Percentiles rank a stretch among this genome's conserved stretches.
Conservation (phyloP, 371 early-diverging fungal genomes). For the Apophysomyces variabilis region DNA sequence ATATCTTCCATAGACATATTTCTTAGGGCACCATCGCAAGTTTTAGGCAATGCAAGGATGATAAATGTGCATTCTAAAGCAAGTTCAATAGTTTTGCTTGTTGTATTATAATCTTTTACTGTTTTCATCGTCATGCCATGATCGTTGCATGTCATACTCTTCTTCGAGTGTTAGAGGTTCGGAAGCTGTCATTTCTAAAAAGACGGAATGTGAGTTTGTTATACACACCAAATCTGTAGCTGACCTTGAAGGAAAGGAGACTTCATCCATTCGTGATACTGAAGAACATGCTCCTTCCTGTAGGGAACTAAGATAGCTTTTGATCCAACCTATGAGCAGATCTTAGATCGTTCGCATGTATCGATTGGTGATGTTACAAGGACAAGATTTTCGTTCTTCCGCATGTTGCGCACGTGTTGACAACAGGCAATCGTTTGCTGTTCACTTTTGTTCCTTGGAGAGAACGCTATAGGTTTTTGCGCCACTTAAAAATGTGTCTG, state of each 20-base stretch:
- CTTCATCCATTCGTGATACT: slow-evolving; percentile 95
- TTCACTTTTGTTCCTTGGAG: slow-evolving; percentile 5
- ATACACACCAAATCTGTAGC: not conserved
- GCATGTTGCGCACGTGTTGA: slow-evolving; percentile 23
- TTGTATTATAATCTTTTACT: slow-evolving; percentile 50
- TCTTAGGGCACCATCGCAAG: slow-evolving; percentile 11
- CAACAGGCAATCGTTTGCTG: not conserved
- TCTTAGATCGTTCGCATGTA: slow-evolving; percentile 15
- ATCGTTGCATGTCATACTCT: slow-evolving; percentile 93
- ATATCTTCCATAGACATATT: slow-evolving; percentile 44
- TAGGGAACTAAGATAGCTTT: slow-evolving; percentile 86
- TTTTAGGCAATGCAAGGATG: slow-evolving; percentile 47
- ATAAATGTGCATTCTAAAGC: slow-evolving; percentile 75
- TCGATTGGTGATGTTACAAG: slow-evolving; percentile 34
- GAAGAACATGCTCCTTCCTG: slow-evolving; percentile 79
- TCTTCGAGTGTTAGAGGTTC: slow-evolving; percentile 90
- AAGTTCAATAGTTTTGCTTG: not conserved
- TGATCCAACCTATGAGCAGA: slow-evolving; percentile 59
- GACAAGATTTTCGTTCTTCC: slow-evolving; percentile 37
- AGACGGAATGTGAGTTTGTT: not conserved
- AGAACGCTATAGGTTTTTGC: too few species aligned
- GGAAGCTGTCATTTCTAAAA: slow-evolving; percentile 89
- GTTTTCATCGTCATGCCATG: slow-evolving; percentile 85
- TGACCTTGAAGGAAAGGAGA: slow-evolving; percentile 80
- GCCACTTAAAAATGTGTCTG: too few species aligned